Evolutionary conservation across 2,329 filamentous ascomycete genomes (phyloP).

Genomic region (Teratosphaeria viscida): DNA sequence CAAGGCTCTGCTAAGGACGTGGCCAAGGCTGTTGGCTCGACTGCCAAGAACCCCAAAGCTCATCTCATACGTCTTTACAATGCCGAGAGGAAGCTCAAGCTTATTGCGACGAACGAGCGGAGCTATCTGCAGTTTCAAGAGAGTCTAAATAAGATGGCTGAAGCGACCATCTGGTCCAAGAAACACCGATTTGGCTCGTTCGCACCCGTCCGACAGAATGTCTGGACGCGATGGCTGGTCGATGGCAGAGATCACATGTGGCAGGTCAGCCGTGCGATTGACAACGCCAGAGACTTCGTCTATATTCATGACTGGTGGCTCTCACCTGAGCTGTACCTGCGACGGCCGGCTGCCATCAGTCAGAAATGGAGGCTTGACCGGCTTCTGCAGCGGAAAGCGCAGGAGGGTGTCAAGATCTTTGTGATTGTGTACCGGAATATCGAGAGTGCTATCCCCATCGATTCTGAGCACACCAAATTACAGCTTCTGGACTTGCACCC

Average conservation of each 20-base stretch:
- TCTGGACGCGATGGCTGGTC: constrained; percentile 92
- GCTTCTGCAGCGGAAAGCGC: constrained; percentile 82
- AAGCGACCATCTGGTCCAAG: constrained; percentile 71
- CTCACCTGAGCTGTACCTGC: constrained; percentile 90
- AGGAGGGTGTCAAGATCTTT: constrained; percentile 93
- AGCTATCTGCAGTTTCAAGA: constrained; percentile 87
- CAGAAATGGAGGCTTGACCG: constrained; percentile 96
- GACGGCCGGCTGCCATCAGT: constrained; percentile 85
- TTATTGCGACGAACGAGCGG: constrained; percentile 83
- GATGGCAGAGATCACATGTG: constrained; percentile 98
- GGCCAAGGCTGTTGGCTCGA: constrained; percentile 39
- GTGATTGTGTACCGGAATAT: constrained; percentile 98
- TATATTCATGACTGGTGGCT: constrained; percentile 99
- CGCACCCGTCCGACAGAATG: constrained; percentile 74
- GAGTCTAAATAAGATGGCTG: constrained; percentile 77
- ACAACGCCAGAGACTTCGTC: constrained; percentile 93
- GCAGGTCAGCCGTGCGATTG: constrained; percentile 94
- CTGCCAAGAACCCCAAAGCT: constrained; percentile 51
- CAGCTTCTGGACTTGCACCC: constrained; percentile 89
- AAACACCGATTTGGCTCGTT: constrained; percentile 86
- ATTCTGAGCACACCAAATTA: constrained; percentile 96
- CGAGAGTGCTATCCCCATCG: constrained; percentile 91
- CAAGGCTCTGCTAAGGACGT: constrained; percentile 50
- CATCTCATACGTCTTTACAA: constrained; percentile 84
- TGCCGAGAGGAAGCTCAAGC: constrained; percentile 80